phyloP scores from a whole-genome alignment of 23 red algal genomes.

The Gracilaria vermiculophylla region DNA sequence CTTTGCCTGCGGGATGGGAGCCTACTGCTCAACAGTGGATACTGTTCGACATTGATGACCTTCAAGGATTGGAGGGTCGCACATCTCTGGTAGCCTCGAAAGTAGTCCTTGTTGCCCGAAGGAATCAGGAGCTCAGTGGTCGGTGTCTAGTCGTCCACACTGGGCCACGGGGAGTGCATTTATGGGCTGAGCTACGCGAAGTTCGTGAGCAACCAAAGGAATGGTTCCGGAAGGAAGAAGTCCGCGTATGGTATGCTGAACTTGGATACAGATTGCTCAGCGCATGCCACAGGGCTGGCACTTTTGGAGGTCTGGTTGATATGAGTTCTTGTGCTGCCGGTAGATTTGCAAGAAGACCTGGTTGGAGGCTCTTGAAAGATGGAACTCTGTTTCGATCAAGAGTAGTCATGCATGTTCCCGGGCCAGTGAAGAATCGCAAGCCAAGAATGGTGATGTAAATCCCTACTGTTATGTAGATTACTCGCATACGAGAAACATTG shows the following conservation, averaged over 20 bases:
- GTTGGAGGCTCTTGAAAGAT: constrained; percentile 69
- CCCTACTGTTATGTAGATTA: not conserved
- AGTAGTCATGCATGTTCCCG: constrained; percentile 47
- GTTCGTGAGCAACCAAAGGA: constrained; percentile 28
- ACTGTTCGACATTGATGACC: constrained; percentile 71
- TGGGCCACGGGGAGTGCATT: constrained; percentile 61
- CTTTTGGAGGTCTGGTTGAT: constrained; percentile 49
- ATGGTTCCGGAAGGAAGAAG: constrained; percentile 53
- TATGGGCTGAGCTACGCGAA: constrained; percentile 81
- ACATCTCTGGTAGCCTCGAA: constrained; percentile 4
- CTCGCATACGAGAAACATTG: not conserved
- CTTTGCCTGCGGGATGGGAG: constrained; percentile 65
- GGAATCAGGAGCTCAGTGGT: constrained; percentile 63
- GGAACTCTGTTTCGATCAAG: constrained; percentile 54
- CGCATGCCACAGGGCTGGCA: constrained; percentile 52
- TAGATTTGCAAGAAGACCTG: constrained; percentile 60
- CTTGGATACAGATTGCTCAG: constrained; percentile 35
- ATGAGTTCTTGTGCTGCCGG: constrained; percentile 65
- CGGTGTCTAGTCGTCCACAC: constrained; percentile 63
- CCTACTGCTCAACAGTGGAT: constrained; percentile 71
- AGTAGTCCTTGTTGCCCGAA: constrained; percentile 32
- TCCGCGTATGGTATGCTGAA: constrained; percentile 64
- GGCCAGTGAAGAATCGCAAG: constrained; percentile 29
- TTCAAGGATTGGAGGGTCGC: not conserved
- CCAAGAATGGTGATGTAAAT: not conserved